Evolutionary conservation across 176 grass and related monocot genomes (phyloP).

Genomic region (Puccinellia tenuiflora): DNA sequence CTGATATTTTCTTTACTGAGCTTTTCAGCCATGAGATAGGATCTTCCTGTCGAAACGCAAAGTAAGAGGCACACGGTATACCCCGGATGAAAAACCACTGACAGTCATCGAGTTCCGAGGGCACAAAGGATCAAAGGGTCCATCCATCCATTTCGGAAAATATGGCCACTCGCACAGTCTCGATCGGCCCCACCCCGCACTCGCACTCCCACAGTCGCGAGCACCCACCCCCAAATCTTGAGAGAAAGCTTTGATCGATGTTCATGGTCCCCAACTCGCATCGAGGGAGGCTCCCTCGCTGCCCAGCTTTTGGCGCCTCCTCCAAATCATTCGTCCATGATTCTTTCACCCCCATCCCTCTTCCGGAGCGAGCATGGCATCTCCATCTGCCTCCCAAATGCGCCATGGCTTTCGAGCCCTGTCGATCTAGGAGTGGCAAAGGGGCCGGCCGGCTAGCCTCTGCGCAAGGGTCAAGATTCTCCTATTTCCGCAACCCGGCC

Average conservation of each 20-base stretch:
- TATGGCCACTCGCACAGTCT: not conserved
- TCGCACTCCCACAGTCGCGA: not conserved
- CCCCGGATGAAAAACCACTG: too few species aligned
- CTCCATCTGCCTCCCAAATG: not conserved
- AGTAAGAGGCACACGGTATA: not conserved
- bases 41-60: not conserved
- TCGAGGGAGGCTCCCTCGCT: not conserved
- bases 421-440: not conserved
- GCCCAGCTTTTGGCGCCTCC: not conserved
- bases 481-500: slow-evolving; percentile 8
- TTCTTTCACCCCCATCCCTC: not conserved
- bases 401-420: not conserved
- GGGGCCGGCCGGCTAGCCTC: not conserved
- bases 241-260: slow-evolving; percentile 7
- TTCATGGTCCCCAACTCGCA: not conserved
- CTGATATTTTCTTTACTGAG: too few species aligned
- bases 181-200: slow-evolving; percentile 13
- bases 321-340: slow-evolving; percentile 29
- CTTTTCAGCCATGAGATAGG: too few species aligned
- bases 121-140: not conserved
- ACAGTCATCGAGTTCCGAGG: too few species aligned
- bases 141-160: not conserved
- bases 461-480: not conserved
- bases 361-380: not conserved
- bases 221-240: slow-evolving; percentile 5